Evolutionary conservation across 2,329 filamentous ascomycete genomes (phyloP), one percentile per base, ranked within the genome.

Genomic region (Epichloe brachyelytri): DNA sequence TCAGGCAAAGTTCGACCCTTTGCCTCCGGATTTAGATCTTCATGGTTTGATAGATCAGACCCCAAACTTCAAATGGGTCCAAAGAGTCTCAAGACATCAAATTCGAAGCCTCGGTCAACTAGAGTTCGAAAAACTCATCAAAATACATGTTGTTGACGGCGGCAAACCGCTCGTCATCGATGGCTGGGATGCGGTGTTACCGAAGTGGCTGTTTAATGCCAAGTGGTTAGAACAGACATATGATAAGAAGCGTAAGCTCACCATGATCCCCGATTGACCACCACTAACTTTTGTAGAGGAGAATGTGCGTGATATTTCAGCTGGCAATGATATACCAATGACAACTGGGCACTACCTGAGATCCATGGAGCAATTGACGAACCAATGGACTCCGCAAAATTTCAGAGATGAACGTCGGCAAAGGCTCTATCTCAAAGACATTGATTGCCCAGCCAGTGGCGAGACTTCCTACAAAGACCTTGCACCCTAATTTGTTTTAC

Each of bases 401-500:
- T 95, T 85, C 63, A 83, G 83, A 53, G 86, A 94, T 56, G 81
- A 87, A 54, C 79, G 80, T 38, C 77, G 86, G 20, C 93, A 98
- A 63, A 81, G 93, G 12, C 80, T 97, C 2, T 98, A 98, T 64
- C 71, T 97, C 22, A 98, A 98, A 62, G 93, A 98, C 63, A 96
- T 98, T 53, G 93, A 98, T 65, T 96, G 90, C 58, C 93, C 93
- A 0, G 71, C 77, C 1, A 91, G 52, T 98, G 93, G 93, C 82
- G 84, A 48, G 78, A 91, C 30, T 83, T 86, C 52, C 70, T 98
- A 17, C 80, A 82, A 57, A 85, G 47, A 72, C 88, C 33, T 84
- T 97, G 5, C 90, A 91, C 1, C 79, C 83, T 0, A 81, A 76
- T n/a, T 71, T 97, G 0, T 95, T 89, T 63, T 98, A 97, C 63